Conservation (phyloP, 2,329 filamentous ascomycete genomes). For the Zymoseptoria brevis region DNA sequence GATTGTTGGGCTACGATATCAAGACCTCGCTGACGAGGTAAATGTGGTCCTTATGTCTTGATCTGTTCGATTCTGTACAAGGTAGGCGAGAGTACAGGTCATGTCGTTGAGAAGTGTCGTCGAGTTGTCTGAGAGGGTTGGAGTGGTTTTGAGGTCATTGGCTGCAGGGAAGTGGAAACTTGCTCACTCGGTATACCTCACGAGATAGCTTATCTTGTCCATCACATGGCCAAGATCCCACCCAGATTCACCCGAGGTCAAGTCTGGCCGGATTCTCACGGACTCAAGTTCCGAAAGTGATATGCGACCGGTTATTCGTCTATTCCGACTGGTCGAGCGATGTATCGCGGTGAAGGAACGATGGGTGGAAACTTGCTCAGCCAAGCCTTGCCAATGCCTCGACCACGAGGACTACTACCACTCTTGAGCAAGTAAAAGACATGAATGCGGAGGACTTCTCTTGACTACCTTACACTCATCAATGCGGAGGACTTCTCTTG, state of each 20-base stretch:
- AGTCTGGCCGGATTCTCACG: neutral
- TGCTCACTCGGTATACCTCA: neutral
- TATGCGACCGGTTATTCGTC: neutral
- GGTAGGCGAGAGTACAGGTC: no score
- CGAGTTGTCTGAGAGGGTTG: neutral
- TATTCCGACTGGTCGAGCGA: neutral
- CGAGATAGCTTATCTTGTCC: no score
- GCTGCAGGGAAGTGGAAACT: neutral
- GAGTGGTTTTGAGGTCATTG: neutral
- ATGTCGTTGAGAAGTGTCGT: neutral
- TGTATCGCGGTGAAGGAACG: no score
- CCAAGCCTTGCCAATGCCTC: neutral
- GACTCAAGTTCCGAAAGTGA: neutral
- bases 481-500: no score
- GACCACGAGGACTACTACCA: neutral
- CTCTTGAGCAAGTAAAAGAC: neutral
- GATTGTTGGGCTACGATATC: neutral
- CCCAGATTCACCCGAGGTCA: neutral
- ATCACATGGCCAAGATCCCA: neutral
- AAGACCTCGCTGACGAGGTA: neutral
- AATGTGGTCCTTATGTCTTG: neutral
- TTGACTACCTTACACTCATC: no score
- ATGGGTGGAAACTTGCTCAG: neutral
- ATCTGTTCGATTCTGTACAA: no score
- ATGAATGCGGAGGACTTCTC: no score